Evolutionary conservation across 2,329 filamentous ascomycete genomes (phyloP), one percentile per base, ranked within the genome.

Genomic region (Fusarium secorum): DNA sequence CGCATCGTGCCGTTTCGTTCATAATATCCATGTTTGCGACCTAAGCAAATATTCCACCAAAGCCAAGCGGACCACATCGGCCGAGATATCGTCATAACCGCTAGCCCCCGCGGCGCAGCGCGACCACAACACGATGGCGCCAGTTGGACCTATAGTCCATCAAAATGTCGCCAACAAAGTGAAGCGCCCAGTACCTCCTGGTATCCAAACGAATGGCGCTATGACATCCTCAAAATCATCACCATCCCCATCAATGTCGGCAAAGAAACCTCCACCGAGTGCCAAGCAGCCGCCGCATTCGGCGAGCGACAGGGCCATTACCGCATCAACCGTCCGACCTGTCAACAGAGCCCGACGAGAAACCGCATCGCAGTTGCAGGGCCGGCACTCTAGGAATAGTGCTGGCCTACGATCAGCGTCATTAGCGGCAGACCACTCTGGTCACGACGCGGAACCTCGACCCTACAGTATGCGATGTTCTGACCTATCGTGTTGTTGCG

Each of bases 111-210:
- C 67, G 65, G 72, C 73, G 67, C 75, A 76, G 73, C 74, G 71
- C 72, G 73, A 77, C 59, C 70, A 67, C 69, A 53, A 67, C 77
- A 79, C 77, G 72, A 89, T 89, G 87, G 86, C 86, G 78, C 86
- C 87, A 68, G 84, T 86, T 76, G 85, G 86, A 77, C 83, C 85
- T 65, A 82, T 83, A 61, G 73, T 77, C 55, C 82, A 82, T 73
- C 82, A 83, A 64, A 80, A 81, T 77, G 82, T 79, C 74, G 76
- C 81, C 72, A 79, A 79, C 72, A 94, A 93, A 81, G 86, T 88
- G 71, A 94, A 93, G 82, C 90, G 91, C 38, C 90, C 89, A 66
- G 83, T 87, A 56, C 89, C 89, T 39, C 86, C 90, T 49, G 87
- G 89, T 46, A 88, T 91, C 62, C 90, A 91, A 78, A 87, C 89